These are phyloP conservation scores for Mycena capillaripes DNA, from an alignment of 768 basidiomycete genomes.

Conservation along the genomic window DNA sequence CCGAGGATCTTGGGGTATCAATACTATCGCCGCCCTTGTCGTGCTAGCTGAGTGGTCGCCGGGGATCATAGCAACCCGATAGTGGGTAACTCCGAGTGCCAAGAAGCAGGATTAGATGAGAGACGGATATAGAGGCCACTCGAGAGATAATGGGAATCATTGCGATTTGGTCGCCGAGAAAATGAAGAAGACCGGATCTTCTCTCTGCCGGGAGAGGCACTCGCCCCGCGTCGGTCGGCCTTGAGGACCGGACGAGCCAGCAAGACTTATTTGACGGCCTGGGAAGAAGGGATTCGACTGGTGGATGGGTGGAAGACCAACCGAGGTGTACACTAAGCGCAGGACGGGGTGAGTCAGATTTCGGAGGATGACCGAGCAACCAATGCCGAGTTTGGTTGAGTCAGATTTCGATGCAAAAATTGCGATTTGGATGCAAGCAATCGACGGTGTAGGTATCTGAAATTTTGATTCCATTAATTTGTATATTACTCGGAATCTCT, in stretches of 20 bases:
- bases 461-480: too few species aligned
- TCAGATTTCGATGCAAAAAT: neutral
- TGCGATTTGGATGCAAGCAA: too few species aligned
- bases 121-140: neutral
- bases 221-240: constrained; percentile 19
- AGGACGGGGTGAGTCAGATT: neutral
- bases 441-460: too few species aligned
- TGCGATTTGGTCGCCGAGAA: neutral
- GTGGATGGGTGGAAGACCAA: neutral
- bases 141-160: neutral
- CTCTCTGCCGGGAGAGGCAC: too few species aligned
- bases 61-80: neutral
- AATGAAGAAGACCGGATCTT: neutral
- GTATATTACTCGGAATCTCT: too few species aligned
- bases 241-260: constrained; percentile 1
- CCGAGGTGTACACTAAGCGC: neutral
- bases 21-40: neutral
- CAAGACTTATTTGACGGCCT: neutral
- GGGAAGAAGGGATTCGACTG: neutral
- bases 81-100: too few species aligned
- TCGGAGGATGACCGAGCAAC: neutral
- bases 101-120: neutral
- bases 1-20: neutral
- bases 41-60: neutral
- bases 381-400: neutral